Conservation (phyloP, 116 monocot species). For the Phalaenopsis hybrid region DNA sequence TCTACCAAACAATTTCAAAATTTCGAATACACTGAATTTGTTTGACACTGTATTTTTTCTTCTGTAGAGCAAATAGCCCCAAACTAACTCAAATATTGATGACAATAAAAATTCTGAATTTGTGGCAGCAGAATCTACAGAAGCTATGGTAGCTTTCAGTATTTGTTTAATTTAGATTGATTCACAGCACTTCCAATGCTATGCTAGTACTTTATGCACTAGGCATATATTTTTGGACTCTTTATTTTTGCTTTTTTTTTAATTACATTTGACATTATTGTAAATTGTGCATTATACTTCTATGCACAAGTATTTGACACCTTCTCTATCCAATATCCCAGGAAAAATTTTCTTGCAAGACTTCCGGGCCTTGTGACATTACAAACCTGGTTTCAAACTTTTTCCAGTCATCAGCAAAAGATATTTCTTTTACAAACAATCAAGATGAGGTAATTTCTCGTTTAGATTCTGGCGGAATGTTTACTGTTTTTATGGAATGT, state of each 20-base stretch:
- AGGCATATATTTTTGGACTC: not conserved
- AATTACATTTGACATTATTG: not conserved
- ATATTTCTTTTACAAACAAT: slow-evolving; percentile 14
- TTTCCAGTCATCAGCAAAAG: slow-evolving; percentile 14
- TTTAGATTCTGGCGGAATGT: not conserved
- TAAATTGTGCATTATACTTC: not conserved
- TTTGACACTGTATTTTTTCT: too few relatives aligned
- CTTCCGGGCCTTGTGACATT: slow-evolving; percentile 25
- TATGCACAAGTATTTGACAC: not conserved
- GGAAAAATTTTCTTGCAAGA: slow-evolving; percentile 17
- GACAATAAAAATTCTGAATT: not conserved
- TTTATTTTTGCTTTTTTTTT: not conserved
- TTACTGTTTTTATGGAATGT: not conserved
- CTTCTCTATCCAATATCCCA: slow-evolving; percentile 12
- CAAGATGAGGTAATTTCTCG: slow-evolving; percentile 46
- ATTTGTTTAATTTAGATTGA: not conserved
- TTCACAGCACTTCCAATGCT: not conserved
- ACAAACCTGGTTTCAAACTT: slow-evolving; percentile 28
- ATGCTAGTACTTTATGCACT: not conserved
- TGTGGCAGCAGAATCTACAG: not conserved
- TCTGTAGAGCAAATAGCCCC: too few relatives aligned
- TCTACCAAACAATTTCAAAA: too few relatives aligned
- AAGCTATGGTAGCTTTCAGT: not conserved
- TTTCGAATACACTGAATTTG: too few relatives aligned
- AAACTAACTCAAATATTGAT: not conserved